These are phyloP conservation scores for Phytophthora crassamura DNA, from an alignment of 352 stramenopile species.

Conservation along the genomic window DNA sequence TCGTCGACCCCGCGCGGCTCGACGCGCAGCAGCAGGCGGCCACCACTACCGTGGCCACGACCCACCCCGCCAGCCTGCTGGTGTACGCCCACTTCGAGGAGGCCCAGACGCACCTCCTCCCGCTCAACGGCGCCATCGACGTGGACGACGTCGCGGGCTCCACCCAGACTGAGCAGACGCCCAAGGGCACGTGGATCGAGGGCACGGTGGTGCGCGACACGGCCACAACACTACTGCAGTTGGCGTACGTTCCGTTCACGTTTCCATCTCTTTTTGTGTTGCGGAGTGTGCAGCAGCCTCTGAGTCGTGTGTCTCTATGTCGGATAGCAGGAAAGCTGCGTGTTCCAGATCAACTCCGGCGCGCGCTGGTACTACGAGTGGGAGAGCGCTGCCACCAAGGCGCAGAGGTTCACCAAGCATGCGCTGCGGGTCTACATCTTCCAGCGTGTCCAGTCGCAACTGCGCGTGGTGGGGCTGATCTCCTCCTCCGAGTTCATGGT, in stretches of 20 bases:
- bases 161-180: constrained; percentile 66
- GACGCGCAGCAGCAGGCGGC: constrained; percentile 20
- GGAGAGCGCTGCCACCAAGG: constrained; percentile 69
- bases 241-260: constrained; percentile 21
- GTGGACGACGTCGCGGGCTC: constrained; percentile 35
- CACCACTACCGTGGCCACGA: constrained; percentile 9
- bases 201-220: constrained; percentile 34
- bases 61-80: constrained; percentile 30
- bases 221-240: no score
- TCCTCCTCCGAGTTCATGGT: constrained; percentile 68
- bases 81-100: constrained; percentile 69
- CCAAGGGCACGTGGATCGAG: constrained; percentile 73
- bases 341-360: constrained; percentile 67
- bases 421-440: constrained; percentile 67
- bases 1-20: constrained; percentile 25
- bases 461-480: constrained; percentile 52
- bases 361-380: constrained; percentile 79
- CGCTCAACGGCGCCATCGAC: constrained; percentile 38
- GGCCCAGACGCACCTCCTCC: constrained; percentile 38
- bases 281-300: background rate
- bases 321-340: constrained; percentile 7
- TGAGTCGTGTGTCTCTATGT: constrained; percentile 7
- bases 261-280: background rate
- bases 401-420: constrained; percentile 68
- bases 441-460: constrained; percentile 29